phyloP scores from a whole-genome alignment of 164 flowering plant genomes.

The Aristolochia californica region DNA sequence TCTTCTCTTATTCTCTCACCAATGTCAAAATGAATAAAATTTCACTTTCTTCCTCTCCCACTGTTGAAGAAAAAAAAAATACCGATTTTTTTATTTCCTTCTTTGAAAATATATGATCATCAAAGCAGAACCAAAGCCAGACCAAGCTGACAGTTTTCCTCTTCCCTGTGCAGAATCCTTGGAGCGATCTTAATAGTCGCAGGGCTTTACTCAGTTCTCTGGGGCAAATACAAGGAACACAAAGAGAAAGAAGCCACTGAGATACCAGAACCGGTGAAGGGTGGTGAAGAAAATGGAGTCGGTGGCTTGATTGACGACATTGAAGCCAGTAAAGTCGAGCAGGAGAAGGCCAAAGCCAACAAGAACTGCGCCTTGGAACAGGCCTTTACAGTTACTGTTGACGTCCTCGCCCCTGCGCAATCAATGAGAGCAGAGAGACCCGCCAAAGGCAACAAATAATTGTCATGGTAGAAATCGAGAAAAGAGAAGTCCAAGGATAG shows the following conservation, averaged over 20 bases:
- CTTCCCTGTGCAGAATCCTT: constrained; percentile 39
- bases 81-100: no score
- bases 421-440: constrained; percentile 21
- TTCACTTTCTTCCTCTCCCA: no score
- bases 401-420: constrained; percentile 15
- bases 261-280: constrained; percentile 41
- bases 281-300: constrained; percentile 10
- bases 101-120: no score
- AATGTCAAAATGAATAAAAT: no score
- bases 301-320: constrained; percentile 30
- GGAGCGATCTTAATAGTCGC: constrained; percentile 65
- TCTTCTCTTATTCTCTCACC: no score
- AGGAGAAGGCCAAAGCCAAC: constrained; percentile 25
- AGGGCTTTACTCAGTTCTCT: constrained; percentile 74
- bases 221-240: constrained; percentile 87
- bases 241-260: constrained; percentile 24
- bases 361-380: constrained; percentile 10
- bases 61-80: no score
- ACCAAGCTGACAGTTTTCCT: neutral
- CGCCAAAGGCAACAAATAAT: constrained; percentile 9
- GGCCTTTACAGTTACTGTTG: constrained; percentile 8
- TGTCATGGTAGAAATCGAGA: neutral
- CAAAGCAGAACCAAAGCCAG: neutral
- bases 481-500: no score
- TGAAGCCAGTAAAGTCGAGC: constrained; percentile 25